Percentiles rank a stretch among this genome's conserved stretches.
Conservation (phyloP, 345 rosid species). For the Hypericum perforatum region DNA sequence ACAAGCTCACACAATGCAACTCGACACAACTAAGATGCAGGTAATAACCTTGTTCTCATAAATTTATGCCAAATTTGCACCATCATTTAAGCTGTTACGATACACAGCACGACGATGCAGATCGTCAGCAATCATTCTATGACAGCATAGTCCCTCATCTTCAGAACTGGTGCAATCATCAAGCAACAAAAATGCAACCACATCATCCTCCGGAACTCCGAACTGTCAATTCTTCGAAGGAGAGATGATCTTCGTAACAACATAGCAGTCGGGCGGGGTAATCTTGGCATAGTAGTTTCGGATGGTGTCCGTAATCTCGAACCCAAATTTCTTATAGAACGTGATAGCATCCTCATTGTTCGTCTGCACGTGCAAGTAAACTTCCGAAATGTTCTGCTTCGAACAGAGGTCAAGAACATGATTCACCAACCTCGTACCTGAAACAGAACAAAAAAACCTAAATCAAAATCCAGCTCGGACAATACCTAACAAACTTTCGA, state of each 20-base stretch:
- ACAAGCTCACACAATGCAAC: too few species aligned
- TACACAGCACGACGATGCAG: too few species aligned
- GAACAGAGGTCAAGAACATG: slow-evolving; percentile 74
- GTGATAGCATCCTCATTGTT: slow-evolving; percentile 93
- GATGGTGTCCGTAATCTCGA: slow-evolving; percentile 76
- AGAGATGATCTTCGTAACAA: slow-evolving; percentile 50
- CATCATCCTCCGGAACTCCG: neutral
- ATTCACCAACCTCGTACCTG: slow-evolving; percentile 82
- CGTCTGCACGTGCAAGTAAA: slow-evolving; percentile 96
- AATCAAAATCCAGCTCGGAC: neutral
- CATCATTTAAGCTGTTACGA: too few species aligned
- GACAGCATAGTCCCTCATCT: too few species aligned
- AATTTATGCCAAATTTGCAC: too few species aligned
- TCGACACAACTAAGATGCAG: too few species aligned
- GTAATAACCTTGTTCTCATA: too few species aligned
- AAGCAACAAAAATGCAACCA: too few species aligned
- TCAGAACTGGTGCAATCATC: too few species aligned
- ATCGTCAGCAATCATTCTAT: too few species aligned
- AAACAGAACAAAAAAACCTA: slow-evolving; percentile 15
- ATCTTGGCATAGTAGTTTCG: slow-evolving; percentile 76
- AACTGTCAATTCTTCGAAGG: slow-evolving; percentile 40
- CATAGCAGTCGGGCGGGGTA: slow-evolving; percentile 78
- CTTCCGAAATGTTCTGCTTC: slow-evolving; percentile 62
- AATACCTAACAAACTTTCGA: too few species aligned
- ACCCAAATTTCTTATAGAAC: slow-evolving; percentile 89